Conservation (phyloP, 805 yeast genomes). For the Clavispora carvajalis region DNA sequence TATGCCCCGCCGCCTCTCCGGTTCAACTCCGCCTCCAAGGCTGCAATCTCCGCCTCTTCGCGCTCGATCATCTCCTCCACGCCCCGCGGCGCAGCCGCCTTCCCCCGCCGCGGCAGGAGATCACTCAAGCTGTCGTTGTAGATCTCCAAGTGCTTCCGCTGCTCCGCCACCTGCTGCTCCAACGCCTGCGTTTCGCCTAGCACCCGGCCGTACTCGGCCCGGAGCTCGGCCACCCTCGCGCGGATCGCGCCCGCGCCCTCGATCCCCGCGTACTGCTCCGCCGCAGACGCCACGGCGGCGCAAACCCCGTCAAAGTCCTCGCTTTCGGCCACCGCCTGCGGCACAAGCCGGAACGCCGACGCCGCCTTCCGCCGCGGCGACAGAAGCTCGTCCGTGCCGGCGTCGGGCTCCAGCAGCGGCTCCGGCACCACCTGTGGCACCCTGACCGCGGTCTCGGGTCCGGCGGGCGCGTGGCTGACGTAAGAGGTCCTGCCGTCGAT, state of each 20-base stretch:
- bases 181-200: conserved; percentile 37
- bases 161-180: conserved; percentile 40
- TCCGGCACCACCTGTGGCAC: conserved; percentile 18
- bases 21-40: conserved; percentile 34
- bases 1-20: too few relatives aligned
- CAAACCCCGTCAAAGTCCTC: conserved; percentile 42
- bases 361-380: conserved; percentile 13
- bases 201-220: conserved; percentile 31
- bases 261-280: conserved; percentile 7
- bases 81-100: conserved; percentile 12
- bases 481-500: conserved; percentile 43
- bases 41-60: conserved; percentile 43
- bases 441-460: conserved; percentile 25
- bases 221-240: conserved; percentile 9
- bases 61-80: conserved; percentile 36
- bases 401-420: neutral
- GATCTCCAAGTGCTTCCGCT: conserved; percentile 34
- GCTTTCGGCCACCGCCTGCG: conserved; percentile 14
- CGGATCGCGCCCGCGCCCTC: conserved; percentile 1
- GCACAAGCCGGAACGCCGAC: conserved; percentile 3
- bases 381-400: conserved; percentile 4
- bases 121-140: conserved; percentile 21
- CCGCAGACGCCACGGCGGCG: conserved; percentile 4
- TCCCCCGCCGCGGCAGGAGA: conserved; percentile 16
- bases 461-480: too few relatives aligned